A percentile compares a stretch with the other conserved stretches of the same genome.
Evolutionary conservation across 2,329 filamentous ascomycete genomes (phyloP).

Genomic region (Epichloe scottii): DNA sequence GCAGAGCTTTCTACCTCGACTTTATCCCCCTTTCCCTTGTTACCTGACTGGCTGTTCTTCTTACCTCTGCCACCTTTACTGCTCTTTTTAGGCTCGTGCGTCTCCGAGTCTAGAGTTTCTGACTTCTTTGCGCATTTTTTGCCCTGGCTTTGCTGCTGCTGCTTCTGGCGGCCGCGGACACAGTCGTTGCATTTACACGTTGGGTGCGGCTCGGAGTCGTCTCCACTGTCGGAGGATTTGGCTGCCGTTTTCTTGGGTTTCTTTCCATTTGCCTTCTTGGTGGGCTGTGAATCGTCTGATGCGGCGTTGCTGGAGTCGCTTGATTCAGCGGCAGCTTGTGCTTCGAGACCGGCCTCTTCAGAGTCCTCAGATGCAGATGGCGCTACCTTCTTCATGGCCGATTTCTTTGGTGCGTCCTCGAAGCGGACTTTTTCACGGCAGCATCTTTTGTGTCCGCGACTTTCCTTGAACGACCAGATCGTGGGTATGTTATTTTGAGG

Average conservation of each 20-base stretch:
- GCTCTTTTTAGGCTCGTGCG: conserved; percentile 10
- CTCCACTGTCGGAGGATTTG: conserved; percentile 14
- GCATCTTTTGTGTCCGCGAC: conserved; percentile 2
- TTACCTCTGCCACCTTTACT: conserved; percentile 9
- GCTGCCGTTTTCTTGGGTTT: conserved; percentile 6
- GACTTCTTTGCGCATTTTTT: conserved; percentile 6
- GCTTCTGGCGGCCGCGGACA: conserved; percentile 9
- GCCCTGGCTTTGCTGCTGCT: conserved; percentile 3
- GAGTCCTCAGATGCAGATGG: conserved; percentile 10
- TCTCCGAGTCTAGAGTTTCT: not conserved
- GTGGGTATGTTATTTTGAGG: conserved; percentile 36
- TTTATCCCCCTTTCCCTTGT: conserved; percentile 10
- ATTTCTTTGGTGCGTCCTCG: conserved; percentile 20
- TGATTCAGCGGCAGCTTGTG: conserved; percentile 8
- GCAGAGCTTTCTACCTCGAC: conserved; percentile 6
- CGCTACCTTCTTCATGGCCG: conserved; percentile 23
- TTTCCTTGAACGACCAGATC: conserved; percentile 15
- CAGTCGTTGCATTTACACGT: conserved; percentile 17
- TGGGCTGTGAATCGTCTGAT: conserved; percentile 8
- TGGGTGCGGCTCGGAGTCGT: conserved; percentile 23
- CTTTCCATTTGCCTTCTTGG: conserved; percentile 11
- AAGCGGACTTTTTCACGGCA: conserved; percentile 33
- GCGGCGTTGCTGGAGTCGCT: conserved; percentile 10
- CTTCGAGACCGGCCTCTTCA: conserved; percentile 11
- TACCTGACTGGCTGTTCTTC: conserved; percentile 8